Base-by-base conservation (phyloP, 1,139 yeast species). In the Blastobotrys indianensis region DNA sequence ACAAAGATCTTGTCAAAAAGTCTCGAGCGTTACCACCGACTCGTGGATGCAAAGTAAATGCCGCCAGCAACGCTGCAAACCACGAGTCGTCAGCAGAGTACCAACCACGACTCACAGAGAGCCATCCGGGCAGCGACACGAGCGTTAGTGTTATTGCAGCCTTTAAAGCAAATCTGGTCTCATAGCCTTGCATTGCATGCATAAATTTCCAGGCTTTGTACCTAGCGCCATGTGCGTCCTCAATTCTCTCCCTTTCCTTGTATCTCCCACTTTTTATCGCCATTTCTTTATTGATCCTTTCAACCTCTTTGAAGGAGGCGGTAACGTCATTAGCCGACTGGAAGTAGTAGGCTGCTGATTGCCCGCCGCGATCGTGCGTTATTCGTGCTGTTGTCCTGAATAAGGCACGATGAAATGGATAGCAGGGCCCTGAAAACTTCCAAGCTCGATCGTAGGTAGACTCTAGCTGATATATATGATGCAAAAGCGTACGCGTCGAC, bases 301-400 rank as follows among this genome's bases (percentile, higher is more conserved):
- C 54, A 2, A 69, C 60, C 47, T 68, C 67, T 46, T 73, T 76
- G 50, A 74, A 71, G 0, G 73, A 68, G 41, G 74, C 76, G 42
- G 74, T 77, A 6, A 76, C 76, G 43, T 72, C 78, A 11, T 61
- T 46, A 44, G 69, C 68, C 1, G 72, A 65, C 44, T 70, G 74
- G 47, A 64, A 65, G 50, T 72, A 74, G 41, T 68, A 66, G 20
- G 68, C 63, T 4, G 72, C 69, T 16, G 68, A 64, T 33, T 69
- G 69, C 1, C 75, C 73, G 23, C 79, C 79, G 48, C 72, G 69
- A 55, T 75, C 79, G 37, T 68, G 65, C 4, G 70, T 59, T 48
- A 73, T 72, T 46, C 69, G 74, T 30, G 57, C 58, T 0, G 76
- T 70, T 17, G 72, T 52, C 35, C 74, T 63, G 45, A 65, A 63